phyloP scores from a whole-genome alignment of 345 rosid genomes.

The Eucalyptus erythrocorys region DNA sequence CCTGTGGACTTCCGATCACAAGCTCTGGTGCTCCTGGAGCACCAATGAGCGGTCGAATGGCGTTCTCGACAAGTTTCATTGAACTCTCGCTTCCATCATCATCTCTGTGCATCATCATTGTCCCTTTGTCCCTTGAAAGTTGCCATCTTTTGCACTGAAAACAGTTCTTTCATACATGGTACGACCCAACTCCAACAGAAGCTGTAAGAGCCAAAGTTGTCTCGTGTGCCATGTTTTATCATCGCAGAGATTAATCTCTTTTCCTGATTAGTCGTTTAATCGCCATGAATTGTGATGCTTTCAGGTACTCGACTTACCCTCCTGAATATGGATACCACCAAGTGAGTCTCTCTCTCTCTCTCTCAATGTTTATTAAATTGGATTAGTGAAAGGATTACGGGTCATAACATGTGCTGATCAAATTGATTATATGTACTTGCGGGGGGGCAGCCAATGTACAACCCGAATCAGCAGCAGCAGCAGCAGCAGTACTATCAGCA shows the following conservation, averaged over 20 bases:
- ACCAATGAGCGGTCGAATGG: not conserved
- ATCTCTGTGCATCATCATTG: not conserved
- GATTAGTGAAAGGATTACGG: not conserved
- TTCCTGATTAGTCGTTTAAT: not conserved
- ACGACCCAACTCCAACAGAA: not conserved
- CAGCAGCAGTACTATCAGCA: slow-evolving; percentile 57
- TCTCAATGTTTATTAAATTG: not conserved
- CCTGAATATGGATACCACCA: slow-evolving; percentile 76
- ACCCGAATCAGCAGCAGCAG: slow-evolving; percentile 23
- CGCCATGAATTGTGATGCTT: not conserved
- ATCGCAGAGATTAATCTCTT: not conserved
- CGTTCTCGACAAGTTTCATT: not conserved
- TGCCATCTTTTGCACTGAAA: not conserved
- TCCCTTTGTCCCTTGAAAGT: not conserved
- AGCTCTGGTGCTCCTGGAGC: not conserved
- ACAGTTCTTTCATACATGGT: not conserved
- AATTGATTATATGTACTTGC: not conserved
- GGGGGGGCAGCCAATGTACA: slow-evolving; percentile 43
- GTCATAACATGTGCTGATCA: not conserved
- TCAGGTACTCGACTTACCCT: slow-evolving; percentile 54
- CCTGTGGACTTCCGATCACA: not conserved
- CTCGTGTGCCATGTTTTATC: not conserved
- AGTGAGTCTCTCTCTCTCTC: slow-evolving; percentile 19
- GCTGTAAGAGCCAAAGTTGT: not conserved
- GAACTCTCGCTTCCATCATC: not conserved